Evolutionary conservation across 225 moss, liverwort and hornwort species (phyloP).

Genomic region (Ulota crispa): DNA sequence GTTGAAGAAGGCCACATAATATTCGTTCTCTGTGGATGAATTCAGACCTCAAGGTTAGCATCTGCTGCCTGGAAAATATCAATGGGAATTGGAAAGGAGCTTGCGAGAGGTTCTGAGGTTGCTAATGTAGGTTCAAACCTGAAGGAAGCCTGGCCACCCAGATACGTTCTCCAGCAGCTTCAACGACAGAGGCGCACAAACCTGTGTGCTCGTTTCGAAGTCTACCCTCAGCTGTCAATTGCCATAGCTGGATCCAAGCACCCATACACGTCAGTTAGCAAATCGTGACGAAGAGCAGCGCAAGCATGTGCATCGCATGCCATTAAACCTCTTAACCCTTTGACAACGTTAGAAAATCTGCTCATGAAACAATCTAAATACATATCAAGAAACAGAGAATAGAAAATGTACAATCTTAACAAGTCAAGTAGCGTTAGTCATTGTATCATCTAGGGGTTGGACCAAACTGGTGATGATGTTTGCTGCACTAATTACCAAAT

Average conservation of each 20-base stretch:
- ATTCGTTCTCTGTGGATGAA: conserved; percentile 31
- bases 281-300: neutral
- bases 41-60: neutral
- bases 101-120: neutral
- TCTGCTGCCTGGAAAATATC: neutral
- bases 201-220: conserved; percentile 45
- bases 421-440: neutral
- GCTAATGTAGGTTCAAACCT: conserved; percentile 36
- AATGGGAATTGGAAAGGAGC: neutral
- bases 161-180: conserved; percentile 39
- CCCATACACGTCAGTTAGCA: conserved; percentile 20
- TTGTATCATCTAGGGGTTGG: neutral
- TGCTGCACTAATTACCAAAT: neutral
- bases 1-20: conserved; percentile 56
- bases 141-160: conserved; percentile 53
- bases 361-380: neutral
- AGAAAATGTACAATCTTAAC: neutral
- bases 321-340: neutral
- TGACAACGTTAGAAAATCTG: neutral
- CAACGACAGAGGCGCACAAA: conserved; percentile 37
- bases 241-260: conserved; percentile 47
- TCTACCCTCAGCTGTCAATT: conserved; percentile 41
- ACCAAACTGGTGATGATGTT: neutral
- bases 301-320: neutral
- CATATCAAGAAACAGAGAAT: neutral